Evolutionary conservation across 306 rosid genomes (phyloP).

Genomic region (Bauhinia variegata): DNA sequence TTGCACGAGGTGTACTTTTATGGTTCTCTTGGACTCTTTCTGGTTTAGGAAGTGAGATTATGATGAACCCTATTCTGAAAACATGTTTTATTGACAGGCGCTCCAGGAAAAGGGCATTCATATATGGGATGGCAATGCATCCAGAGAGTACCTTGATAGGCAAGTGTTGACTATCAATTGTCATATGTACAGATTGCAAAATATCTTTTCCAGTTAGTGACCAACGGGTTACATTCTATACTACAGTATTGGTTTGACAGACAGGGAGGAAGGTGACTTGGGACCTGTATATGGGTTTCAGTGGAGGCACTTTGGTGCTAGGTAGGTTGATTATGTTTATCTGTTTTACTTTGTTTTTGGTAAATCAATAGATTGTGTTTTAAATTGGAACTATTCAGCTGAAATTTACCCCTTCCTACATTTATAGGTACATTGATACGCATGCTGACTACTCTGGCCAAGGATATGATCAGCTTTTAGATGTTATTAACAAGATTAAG

Average conservation of each 20-base stretch:
- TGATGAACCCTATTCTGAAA: conserved; percentile 20
- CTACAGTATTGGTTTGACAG: conserved; percentile 78
- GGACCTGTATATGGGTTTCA: conserved; percentile 98
- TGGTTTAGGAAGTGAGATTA: not conserved
- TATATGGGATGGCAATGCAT: conserved; percentile 96
- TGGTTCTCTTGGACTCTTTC: conserved; percentile 24
- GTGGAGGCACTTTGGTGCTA: conserved; percentile 98
- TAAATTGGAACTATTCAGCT: not conserved
- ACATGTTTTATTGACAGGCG: conserved; percentile 55
- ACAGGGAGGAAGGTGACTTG: conserved; percentile 91
- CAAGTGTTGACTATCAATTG: conserved; percentile 43
- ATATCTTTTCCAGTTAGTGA: conserved; percentile 26
- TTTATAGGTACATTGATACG: conserved; percentile 84
- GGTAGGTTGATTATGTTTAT: conserved; percentile 52
- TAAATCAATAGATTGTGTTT: not conserved
- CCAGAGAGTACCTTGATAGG: conserved; percentile 95
- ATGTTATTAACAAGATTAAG: conserved; percentile 84
- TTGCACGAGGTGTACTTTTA: conserved; percentile 4
- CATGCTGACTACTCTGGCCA: conserved; percentile 86
- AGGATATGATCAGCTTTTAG: conserved; percentile 93
- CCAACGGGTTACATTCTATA: conserved; percentile 32
- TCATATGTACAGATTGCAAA: conserved; percentile 12
- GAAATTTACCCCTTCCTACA: conserved; percentile 24
- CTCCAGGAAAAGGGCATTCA: conserved; percentile 87
- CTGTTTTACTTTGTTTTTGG: conserved; percentile 7